Percentiles rank a stretch among this genome's conserved stretches.
Conservation (phyloP, 331 rosid genomes). For the Stylosanthes scabra region DNA sequence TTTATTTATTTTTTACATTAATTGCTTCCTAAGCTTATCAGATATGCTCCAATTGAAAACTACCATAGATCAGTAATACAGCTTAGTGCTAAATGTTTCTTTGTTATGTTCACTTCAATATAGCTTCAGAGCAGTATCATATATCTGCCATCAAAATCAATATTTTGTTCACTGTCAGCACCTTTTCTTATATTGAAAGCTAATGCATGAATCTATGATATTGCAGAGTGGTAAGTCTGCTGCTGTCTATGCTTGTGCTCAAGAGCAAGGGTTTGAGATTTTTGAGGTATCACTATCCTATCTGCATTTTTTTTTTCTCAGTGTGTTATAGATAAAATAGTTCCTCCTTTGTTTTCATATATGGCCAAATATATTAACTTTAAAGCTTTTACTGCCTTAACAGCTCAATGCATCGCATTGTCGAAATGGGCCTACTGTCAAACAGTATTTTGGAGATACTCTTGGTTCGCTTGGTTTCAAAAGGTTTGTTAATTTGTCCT, state of each 20-base stretch:
- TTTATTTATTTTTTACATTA: constrained; percentile 20
- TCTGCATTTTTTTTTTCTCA: constrained; percentile 13
- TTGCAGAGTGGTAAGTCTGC: constrained; percentile 99
- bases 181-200: constrained; percentile 28
- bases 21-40: constrained; percentile 26
- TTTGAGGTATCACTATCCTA: constrained; percentile 69
- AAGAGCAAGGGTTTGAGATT: constrained; percentile 85
- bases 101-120: background rate
- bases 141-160: constrained; percentile 15
- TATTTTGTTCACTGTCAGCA: constrained; percentile 13
- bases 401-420: constrained; percentile 89
- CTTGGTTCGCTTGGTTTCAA: constrained; percentile 66
- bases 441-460: constrained; percentile 77
- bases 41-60: constrained; percentile 24
- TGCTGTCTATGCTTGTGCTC: constrained; percentile 94
- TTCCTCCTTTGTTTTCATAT: constrained; percentile 1
- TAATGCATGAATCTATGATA: constrained; percentile 41
- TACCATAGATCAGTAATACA: constrained; percentile 20
- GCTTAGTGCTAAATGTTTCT: constrained; percentile 10
- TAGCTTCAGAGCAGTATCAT: constrained; percentile 13
- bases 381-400: constrained; percentile 36
- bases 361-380: constrained; percentile 19
- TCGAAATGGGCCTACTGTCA: constrained; percentile 78
- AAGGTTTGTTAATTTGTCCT: constrained; percentile 59
- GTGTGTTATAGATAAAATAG: background rate